Evolutionary conservation across 805 yeast species (phyloP).

Genomic region (Starmera quercuum): DNA sequence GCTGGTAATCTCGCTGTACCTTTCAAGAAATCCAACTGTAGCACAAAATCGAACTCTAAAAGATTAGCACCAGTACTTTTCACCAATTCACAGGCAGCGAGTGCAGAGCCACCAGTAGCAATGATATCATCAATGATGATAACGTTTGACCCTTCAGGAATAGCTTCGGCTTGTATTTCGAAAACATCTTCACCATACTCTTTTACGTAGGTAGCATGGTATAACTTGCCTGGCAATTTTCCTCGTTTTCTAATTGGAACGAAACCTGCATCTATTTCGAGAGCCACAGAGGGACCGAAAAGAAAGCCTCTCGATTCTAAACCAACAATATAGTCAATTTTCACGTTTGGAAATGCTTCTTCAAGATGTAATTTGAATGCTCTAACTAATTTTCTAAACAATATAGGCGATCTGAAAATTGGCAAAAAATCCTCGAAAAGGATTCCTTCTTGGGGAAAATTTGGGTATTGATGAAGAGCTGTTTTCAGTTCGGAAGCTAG

Average conservation of each 20-base stretch:
- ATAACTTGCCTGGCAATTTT: conserved; percentile 83
- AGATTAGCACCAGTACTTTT: conserved; percentile 59
- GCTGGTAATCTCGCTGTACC: conserved; percentile 85
- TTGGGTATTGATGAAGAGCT: conserved; percentile 72
- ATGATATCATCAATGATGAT: conserved; percentile 91
- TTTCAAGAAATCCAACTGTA: conserved; percentile 92
- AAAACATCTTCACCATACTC: conserved; percentile 91
- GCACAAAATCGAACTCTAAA: conserved; percentile 76
- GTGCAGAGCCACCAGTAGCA: conserved; percentile 97
- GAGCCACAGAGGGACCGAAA: conserved; percentile 92
- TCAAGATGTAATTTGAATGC: conserved; percentile 76
- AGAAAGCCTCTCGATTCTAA: conserved; percentile 95
- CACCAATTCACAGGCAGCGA: conserved; percentile 86
- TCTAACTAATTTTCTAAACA: conserved; percentile 72
- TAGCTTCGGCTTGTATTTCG: conserved; percentile 79
- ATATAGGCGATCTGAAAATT: conserved; percentile 72
- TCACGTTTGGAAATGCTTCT: conserved; percentile 40
- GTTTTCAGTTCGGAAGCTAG: conserved; percentile 40
- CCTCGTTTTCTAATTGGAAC: conserved; percentile 95
- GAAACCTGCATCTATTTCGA: conserved; percentile 83
- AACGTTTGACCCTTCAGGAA: conserved; percentile 74
- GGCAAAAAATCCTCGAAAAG: conserved; percentile 96
- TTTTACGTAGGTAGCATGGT: conserved; percentile 67
- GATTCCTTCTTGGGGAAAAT: conserved; percentile 90
- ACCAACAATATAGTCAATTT: conserved; percentile 87